Evolutionary conservation across 495 filamentous ascomycete genomes (phyloP).

Genomic region (Penicillium bovifimosum): DNA sequence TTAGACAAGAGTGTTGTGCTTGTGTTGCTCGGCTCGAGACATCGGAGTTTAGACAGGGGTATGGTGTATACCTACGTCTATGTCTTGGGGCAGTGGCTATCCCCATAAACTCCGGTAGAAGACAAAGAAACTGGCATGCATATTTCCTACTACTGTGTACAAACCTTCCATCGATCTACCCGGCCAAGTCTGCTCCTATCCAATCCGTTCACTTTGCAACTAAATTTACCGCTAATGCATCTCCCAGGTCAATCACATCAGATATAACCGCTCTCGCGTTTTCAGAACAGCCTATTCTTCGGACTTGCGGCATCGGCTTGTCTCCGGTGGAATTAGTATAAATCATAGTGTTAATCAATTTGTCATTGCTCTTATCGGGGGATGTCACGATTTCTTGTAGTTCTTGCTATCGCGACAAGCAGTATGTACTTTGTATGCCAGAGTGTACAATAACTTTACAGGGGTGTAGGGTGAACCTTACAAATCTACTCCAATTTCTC

Average conservation of each 20-base stretch:
- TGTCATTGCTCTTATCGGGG: conserved; percentile 1
- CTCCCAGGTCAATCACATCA: conserved; percentile 23
- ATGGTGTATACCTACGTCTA: not conserved
- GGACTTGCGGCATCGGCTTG: conserved; percentile 17
- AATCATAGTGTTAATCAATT: conserved; percentile 1
- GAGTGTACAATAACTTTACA: too few species aligned
- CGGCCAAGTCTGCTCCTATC: conserved; percentile 8
- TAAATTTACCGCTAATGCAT: conserved; percentile 25
- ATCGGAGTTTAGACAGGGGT: not conserved
- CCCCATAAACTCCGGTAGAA: not conserved
- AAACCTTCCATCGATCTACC: conserved; percentile 6
- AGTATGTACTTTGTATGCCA: not conserved
- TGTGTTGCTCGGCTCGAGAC: conserved; percentile 5
- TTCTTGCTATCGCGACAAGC: not conserved
- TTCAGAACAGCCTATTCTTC: conserved; percentile 13
- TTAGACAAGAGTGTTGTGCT: conserved; percentile 5
- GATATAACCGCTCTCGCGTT: conserved; percentile 22
- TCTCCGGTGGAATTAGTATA: conserved; percentile 17
- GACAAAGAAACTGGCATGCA: too few species aligned
- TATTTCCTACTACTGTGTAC: too few species aligned
- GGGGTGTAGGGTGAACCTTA: too few species aligned
- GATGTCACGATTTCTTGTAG: conserved; percentile 13
- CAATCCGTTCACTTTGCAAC: conserved; percentile 4
- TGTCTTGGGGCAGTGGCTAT: not conserved
- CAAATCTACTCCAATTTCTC: too few species aligned